Base-by-base conservation (phyloP, 306 rosid species). In the Corylus avellana region DNA sequence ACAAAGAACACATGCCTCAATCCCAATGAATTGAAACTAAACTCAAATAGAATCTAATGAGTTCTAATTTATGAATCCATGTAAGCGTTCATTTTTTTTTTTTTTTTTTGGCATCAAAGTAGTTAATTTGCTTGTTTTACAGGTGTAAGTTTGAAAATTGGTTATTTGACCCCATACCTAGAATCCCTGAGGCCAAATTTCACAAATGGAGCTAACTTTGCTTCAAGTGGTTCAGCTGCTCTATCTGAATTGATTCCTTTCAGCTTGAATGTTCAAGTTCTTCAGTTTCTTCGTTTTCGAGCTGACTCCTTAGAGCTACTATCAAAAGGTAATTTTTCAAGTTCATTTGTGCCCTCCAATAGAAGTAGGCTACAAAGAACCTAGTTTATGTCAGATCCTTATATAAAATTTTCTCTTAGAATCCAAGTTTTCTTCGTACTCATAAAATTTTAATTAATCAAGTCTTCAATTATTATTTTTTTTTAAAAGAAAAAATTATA, bases 151-250 rank as follows among this genome's bases (percentile, higher is more conserved):
- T 42, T 81, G 69, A 8, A 39, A 14, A 22, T 62, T 22, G 67
- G 20, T 50, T 70, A 81, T 50, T 25, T 70, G 73, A 75, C 72
- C 51, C 80, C 80, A 48, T 69, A 74, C 66, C 51, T 85, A 37
- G 83, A 79, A 64, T 78, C 80, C 10, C 8, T 75, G 73, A 42
- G 73, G 29, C 56, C 88, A 64, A 75, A 81, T 63, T 85, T 81
- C 73, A 81, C 68, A 35, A 53, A 54, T 25, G 85, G 85, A 20
- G 77, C 66, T 37, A 81, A 81, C 70, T 81, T 85, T 72, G 85
- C 85, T 0, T 57, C 66, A 25, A 63, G 81, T 37, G 88, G 85
- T 46, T 63, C 83, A 11, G 18, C 81, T 22, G 82, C 73, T 47
- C 61, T 69, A 37, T 81, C 85, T 16, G 66, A 50, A 47, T 25